A percentile compares a stretch with the other conserved stretches of the same genome.
These are phyloP conservation scores for Centrapalus pauciflorus DNA, from an alignment of 129 eudicot genomes.

Conservation along the genomic window DNA sequence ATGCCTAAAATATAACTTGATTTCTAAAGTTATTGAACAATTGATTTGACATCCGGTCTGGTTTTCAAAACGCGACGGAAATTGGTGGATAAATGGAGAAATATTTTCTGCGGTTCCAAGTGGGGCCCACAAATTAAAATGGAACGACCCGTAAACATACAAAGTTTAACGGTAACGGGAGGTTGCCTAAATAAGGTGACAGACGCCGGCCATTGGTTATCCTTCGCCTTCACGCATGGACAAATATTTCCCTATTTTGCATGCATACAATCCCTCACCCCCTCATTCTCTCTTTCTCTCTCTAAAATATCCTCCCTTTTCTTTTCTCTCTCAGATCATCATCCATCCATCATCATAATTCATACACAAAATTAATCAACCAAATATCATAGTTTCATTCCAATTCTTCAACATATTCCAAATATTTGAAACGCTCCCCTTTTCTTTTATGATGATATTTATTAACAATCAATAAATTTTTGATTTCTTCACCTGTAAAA, in stretches of 20 bases:
- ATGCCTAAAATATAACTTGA: too few relatives aligned
- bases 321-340: conserved; percentile 5
- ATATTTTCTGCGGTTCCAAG: neutral
- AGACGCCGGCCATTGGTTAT: conserved; percentile 13
- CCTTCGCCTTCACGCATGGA: conserved; percentile 34
- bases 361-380: neutral
- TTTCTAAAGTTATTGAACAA: too few relatives aligned
- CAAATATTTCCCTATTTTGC: conserved; percentile 37
- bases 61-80: too few relatives aligned
- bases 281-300: neutral
- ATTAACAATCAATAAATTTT: neutral
- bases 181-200: conserved; percentile 26
- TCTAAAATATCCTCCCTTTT: conserved; percentile 8
- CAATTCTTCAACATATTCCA: conserved; percentile 8
- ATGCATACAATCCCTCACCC: conserved; percentile 28
- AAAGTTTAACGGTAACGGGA: conserved; percentile 27
- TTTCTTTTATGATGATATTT: neutral
- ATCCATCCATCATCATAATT: conserved; percentile 5
- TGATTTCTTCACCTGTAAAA: neutral
- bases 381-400: neutral
- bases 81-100: neutral
- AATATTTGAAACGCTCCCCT: neutral
- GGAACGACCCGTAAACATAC: conserved; percentile 7
- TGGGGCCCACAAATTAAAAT: conserved; percentile 10
- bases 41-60: too few relatives aligned